Evolutionary conservation across 371 early-diverging fungal genomes (phyloP), one percentile per base, ranked within the genome.

Genomic region (Mucor piriformis): DNA sequence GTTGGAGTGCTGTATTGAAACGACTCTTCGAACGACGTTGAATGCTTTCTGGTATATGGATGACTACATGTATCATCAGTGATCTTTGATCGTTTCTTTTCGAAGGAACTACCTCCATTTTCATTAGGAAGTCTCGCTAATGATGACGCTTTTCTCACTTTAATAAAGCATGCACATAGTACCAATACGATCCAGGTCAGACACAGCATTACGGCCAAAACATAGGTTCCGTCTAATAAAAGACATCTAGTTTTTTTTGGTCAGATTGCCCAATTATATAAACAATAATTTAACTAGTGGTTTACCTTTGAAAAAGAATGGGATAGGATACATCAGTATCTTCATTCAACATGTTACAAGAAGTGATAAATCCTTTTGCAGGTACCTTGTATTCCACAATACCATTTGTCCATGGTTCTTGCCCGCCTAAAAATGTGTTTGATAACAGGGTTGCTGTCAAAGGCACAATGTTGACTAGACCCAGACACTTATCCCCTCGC

Each of bases 401-500:
- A 1, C 70, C 70, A 25, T 70, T 51, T 23, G 74, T 74, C 70
- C 74, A 77, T 2, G 78, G 78, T 27, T 77, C 78, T 54, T 70
- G 69, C 10, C 47, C 62, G 13, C 57, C 46, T 12, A 66, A 24
- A 21, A 67, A 64, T 24, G 76, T 70, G 21, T 61, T 60, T 1
- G 54, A 21, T 21, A 64, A 8, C n/a, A 75, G 51, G 13, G 58
- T 59, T 3, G 18, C 33, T 1, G 47, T 5, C 2, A 67, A 37
- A 6, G 50, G 43, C 3, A 63, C 16, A n/a, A 58, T 47, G 32
- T 72, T 75, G 46, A 64, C 48, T 1, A 59, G 44, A n/a, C 72
- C 65, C 3, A 75, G 52, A 6, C 37, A 63, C 50, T 57, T 71
- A 50, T 75, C 76, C 0, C 70, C 72, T 21, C 68, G 60, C 13